Evolutionary conservation across 345 rosid species (phyloP), one percentile per base, ranked within the genome.

Genomic region (Populus simonii): DNA sequence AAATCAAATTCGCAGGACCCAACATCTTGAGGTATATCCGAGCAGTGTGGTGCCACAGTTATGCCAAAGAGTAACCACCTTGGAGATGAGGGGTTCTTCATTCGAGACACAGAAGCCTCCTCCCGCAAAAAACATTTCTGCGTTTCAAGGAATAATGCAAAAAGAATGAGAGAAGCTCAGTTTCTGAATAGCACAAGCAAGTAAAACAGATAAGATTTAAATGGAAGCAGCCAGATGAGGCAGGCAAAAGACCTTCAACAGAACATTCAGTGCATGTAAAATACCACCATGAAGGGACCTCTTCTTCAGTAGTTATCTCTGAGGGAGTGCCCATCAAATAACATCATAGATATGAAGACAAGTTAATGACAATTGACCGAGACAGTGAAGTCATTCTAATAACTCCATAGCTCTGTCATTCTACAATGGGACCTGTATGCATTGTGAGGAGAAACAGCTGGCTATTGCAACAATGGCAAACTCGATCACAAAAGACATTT

Each of bases 111-210:
- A 82, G 68, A 11, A 81, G 78, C 75, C 78, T 75, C 80, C 84
- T 83, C 76, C 85, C 80, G 18, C 78, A 49, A 25, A 82, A 80
- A 35, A 80, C 31, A 62, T 80, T 70, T 68, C 87, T 85, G 84
- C 82, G 70, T 51, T 33, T 69, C 39, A 20, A 15, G 7, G 16
- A 73, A 59, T 33, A 20, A 31, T 36, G 70, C 15, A 17, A 11
- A 29, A 39, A 73, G 27, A 5, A 12, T 25, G 39, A 10, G 31
- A 62, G 72, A n/a, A 17, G 35, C 62, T 31, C 23, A 41, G 13
- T 27, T 47, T 59, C 13, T 59, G 65, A 59, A 9, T 23, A 9
- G 29, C 65, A 59, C 63, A 59, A 23, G 65, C 65, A 59, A 23
- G 65, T 3, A 59, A 59, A 59, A 23, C 12, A 59, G 11, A 23